phyloP scores from a whole-genome alignment of 2,329 filamentous ascomycete species.

The Ceratocystis eucalypticola region DNA sequence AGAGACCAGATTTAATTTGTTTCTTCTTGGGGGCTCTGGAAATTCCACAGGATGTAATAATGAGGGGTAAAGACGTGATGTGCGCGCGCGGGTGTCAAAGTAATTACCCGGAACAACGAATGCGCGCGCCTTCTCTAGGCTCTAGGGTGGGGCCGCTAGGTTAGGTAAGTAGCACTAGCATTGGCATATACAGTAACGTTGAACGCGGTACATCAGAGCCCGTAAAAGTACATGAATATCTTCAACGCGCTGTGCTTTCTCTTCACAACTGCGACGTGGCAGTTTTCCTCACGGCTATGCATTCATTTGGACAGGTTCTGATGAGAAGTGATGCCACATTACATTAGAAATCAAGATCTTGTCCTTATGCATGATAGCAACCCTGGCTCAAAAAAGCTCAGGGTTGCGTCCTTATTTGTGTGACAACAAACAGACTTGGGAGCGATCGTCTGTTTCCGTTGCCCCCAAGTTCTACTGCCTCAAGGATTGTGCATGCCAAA shows the following conservation, averaged over 20 bases:
- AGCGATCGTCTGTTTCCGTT: background rate
- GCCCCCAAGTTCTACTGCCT: slow-evolving; percentile 1
- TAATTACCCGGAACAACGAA: background rate
- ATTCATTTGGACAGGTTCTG: background rate
- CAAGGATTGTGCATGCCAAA: background rate
- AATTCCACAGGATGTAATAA: background rate
- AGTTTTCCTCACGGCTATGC: background rate
- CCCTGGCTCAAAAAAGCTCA: background rate
- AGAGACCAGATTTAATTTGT: background rate
- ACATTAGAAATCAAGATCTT: background rate
- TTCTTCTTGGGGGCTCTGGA: background rate
- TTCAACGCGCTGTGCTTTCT: too few species aligned
- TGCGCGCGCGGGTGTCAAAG: slow-evolving; percentile 3
- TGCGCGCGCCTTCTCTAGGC: background rate
- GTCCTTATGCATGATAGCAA: background rate
- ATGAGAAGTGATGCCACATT: background rate
- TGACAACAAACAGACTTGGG: background rate
- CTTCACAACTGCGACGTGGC: background rate
- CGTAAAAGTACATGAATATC: too few species aligned
- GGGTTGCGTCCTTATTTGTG: background rate
- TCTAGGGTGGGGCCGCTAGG: background rate
- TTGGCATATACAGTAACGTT: too few species aligned
- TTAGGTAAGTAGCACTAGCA: background rate
- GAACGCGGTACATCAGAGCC: too few species aligned
- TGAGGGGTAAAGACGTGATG: background rate